Base-by-base conservation (phyloP, 108 stramenopile genomes). In the Fragilariopsis cylindrus region DNA sequence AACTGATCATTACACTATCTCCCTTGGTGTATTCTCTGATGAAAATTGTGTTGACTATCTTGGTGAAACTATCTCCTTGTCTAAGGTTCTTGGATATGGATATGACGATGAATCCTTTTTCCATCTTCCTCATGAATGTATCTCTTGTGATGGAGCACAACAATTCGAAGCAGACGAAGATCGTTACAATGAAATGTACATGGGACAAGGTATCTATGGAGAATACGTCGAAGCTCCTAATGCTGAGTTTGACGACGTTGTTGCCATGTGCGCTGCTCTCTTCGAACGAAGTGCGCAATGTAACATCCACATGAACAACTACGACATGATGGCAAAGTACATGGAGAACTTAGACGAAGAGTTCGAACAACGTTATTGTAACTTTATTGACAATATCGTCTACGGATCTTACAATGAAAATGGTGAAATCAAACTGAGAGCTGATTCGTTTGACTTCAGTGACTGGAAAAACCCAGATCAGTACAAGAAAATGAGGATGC, bases 11-110 rank as follows among this genome's bases (percentile, higher is more conserved):
- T 76, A 75, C 71, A 85, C 85, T 70, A 85, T 96, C 62, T 82
- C 81, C 12, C 74, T 96, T 18, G 92, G 88, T 42, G 83, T 93
- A 16, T 96, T 80, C 76, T 70, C 82, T 39, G 94, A 96, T 67
- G 82, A 93, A 57, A 60, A 89, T 65, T 96, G 94, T 56, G 76
- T 76, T 13, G 84, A 82, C 71, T 86, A 83, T 73, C 81, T 90
- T 62, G 82, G 81, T 3, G 72, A 81, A 7, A 43, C 69, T 12
- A 55, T 76, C 15, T 74, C 82, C 19, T 21, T 83, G n/a, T 56
- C 69, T 19, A 63, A 77, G 53, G 70, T 84, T 60, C 63, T 83
- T 41, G 85, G 88, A 44, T 81, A 77, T 57, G 49, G 82, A 42
- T 69, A 67, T 40, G 63, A 71, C 48, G 69, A 73, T 42, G 67